Evolutionary conservation across 2,329 filamentous ascomycete species (phyloP), one percentile per base, ranked within the genome.

Genomic region (Penicillium sp.): DNA sequence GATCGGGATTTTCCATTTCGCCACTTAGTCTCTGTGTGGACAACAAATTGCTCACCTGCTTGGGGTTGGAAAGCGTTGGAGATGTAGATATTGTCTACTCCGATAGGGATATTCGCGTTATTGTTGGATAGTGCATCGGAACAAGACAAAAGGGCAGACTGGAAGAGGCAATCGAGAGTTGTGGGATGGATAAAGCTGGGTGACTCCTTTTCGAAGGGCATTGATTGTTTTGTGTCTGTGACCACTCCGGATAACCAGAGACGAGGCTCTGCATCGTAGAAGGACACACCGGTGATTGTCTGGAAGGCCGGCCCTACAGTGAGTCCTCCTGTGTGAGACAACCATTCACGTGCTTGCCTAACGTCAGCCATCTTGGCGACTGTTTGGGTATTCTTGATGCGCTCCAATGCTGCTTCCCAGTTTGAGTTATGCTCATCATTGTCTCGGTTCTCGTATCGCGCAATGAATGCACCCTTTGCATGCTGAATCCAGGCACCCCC

Each of bases 161-260:
- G 63, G 56, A 66, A 65, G 7, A 66, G 50, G 14, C 53, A 59
- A 48, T 66, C 64, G 13, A 66, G 59, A 4, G 60, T 58, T 14
- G 61, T 65, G 5, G 63, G 64, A 34, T 66, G 63, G 18, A 66
- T 59, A 14, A 63, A 55, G 34, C 52, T 56, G 2, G 58, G 26
- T 2, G 53, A 57, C 38, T 66, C 58, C 10, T 37, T 54, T 39
- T 63, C 60, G 32, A 64, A 42, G 0, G 64, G 64, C 61, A 64
- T 63, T 1, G 50, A 50, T 29, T 50, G 46, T 39, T 54, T 58
- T 3, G 63, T 64, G 22, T 65, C 59, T 3, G 56, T 58, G 5
- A 61, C 60, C 5, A 57, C 50, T 3, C 59, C 61, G 1, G 54
- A 57, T 3, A 61, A 24, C 55, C 55, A 63, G 2, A 62, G 38